Base-by-base conservation (phyloP, 2,329 filamentous ascomycete species). In the Claviceps quebecensis region DNA sequence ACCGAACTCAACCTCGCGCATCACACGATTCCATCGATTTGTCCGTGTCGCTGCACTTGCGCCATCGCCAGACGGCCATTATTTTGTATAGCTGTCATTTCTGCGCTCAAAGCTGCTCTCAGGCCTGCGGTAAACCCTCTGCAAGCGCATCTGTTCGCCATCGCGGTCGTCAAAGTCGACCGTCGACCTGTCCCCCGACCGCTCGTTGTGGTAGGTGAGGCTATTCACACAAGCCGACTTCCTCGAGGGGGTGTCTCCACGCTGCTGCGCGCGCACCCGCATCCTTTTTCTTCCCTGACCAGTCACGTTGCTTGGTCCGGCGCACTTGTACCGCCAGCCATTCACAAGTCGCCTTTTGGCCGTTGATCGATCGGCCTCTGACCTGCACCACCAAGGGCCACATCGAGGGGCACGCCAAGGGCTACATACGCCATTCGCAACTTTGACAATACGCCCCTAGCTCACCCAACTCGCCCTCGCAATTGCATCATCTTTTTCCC, bases 11-110 rank as follows among this genome's bases (percentile, higher is more conserved):
- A 54, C 54, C 52, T 64, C 58, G 61, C 54, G 47, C 53, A 45
- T 55, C 48, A 52, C 52, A 57, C 45, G 37, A 59, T 57, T 61
- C 57, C 71, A 74, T 75, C 70, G 63, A 67, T 67, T 63, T 59
- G 57, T 56, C 64, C 64, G 64, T 59, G 52, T 63, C 63, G 57
- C 57, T 49, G 51, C 57, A 59, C 59, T 62, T 52, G 56, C 61
- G 57, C 55, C 65, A 69, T 69, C 66, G 52, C 55, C 55, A 67
- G 67, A 69, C 56, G 46, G 53, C 47, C 57, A 57, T 62, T 61
- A 65, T 67, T 66, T 56, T 63, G 61, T 65, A 62, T 64, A 53
- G 53, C 60, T 52, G 52, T 56, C 51, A 56, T 55, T 50, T 56
- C 61, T 60, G 63, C 57, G 61, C 62, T 59, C 54, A 57, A 56